A percentile compares a stretch with the other conserved stretches of the same genome.
phyloP scores from a whole-genome alignment of 345 rosid genomes.

The Chamaenerion angustifolium region DNA sequence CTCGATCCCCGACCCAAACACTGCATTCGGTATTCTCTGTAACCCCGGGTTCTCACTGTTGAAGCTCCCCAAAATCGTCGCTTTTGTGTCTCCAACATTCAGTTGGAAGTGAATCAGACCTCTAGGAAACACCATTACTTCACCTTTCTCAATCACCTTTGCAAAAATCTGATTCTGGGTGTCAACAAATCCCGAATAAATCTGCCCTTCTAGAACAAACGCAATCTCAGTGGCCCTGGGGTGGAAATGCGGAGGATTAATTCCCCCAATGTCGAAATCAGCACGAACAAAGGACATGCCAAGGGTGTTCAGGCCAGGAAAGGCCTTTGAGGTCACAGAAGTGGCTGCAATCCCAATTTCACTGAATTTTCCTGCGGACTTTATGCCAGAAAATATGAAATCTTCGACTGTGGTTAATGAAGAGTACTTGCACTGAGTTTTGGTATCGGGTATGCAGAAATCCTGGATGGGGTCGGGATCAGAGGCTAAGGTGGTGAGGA shows the following conservation, averaged over 20 bases:
- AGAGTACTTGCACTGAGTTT: conserved; percentile 46
- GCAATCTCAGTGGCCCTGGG: conserved; percentile 72
- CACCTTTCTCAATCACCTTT: conserved; percentile 60
- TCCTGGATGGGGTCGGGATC: conserved; percentile 75
- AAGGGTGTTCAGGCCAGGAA: conserved; percentile 46
- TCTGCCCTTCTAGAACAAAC: conserved; percentile 32
- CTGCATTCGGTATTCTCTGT: conserved; percentile 42
- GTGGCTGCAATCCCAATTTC: conserved; percentile 38
- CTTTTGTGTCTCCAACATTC: conserved; percentile 60
- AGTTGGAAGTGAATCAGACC: conserved; percentile 75
- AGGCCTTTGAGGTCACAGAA: conserved; percentile 38
- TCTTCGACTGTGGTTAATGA: conserved; percentile 47
- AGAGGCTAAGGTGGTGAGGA: conserved; percentile 26
- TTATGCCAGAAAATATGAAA: conserved; percentile 53
- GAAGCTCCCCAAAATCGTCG: conserved; percentile 52
- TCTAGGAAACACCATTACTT: conserved; percentile 79
- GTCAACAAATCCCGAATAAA: conserved; percentile 52
- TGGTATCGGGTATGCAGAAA: conserved; percentile 35
- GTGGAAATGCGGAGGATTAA: conserved; percentile 73
- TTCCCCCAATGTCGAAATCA: conserved; percentile 47
- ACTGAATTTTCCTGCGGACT: conserved; percentile 32
- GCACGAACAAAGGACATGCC: conserved; percentile 41
- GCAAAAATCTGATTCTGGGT: conserved; percentile 9
- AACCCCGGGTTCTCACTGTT: conserved; percentile 67
- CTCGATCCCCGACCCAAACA: conserved; percentile 67